Conservation (phyloP, 169 alveolate genomes). For the Plasmodium falciparum region DNA sequence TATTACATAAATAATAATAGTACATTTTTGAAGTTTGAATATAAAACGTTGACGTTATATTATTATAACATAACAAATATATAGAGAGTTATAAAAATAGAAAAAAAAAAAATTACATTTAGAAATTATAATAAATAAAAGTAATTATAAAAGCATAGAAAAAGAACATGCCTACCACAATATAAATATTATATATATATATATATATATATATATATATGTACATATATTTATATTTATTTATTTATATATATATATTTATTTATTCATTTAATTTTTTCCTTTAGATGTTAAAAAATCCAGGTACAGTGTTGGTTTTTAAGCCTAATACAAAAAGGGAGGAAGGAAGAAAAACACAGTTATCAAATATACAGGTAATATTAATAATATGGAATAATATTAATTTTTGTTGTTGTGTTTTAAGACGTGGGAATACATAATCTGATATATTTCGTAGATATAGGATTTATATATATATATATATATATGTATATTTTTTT, state of each 20-base stretch:
- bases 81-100: too few relatives aligned
- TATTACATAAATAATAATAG: too few relatives aligned
- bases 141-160: too few relatives aligned
- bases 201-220: background rate
- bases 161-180: background rate
- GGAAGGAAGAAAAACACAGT: constrained; percentile 89
- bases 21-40: too few relatives aligned
- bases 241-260: background rate
- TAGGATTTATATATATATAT: background rate
- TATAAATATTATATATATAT: background rate
- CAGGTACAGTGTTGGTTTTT: constrained; percentile 85
- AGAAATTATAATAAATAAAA: too few relatives aligned
- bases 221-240: background rate
- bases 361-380: constrained; percentile 86
- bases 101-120: too few relatives aligned
- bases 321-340: constrained; percentile 89
- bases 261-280: background rate
- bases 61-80: too few relatives aligned
- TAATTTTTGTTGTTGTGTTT: too few relatives aligned
- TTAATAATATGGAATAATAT: background rate
- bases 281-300: constrained; percentile 44
- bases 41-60: too few relatives aligned
- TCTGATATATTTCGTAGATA: too few relatives aligned
- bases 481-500: background rate
- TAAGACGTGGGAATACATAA: too few relatives aligned